A percentile compares a stretch with the other conserved stretches of the same genome.
phyloP scores from a whole-genome alignment of 2,329 filamentous ascomycete species.

The Penicillium expansum region DNA sequence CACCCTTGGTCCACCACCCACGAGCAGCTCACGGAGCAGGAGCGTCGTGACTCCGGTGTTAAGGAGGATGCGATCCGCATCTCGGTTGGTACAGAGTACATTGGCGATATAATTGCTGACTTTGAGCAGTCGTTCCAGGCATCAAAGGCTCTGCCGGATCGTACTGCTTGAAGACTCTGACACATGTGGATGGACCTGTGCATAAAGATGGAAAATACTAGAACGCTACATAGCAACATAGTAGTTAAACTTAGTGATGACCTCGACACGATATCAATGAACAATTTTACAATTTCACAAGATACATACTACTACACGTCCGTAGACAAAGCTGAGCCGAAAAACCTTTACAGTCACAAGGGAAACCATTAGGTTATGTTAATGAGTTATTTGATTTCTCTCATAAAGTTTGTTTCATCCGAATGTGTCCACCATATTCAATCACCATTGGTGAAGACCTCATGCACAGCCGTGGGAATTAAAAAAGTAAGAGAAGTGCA shows the following conservation, averaged over 20 bases:
- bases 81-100: slow-evolving; percentile 92
- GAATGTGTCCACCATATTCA: neutral
- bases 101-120: slow-evolving; percentile 94
- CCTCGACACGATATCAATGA: neutral
- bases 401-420: neutral
- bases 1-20: slow-evolving; percentile 96
- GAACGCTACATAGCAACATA: neutral
- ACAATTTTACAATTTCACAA: neutral
- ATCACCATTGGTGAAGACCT: neutral
- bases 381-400: neutral
- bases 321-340: neutral
- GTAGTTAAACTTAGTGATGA: neutral
- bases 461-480: neutral
- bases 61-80: slow-evolving; percentile 90
- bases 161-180: slow-evolving; percentile 8
- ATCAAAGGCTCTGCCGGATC: slow-evolving; percentile 41
- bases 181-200: slow-evolving; percentile 56
- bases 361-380: neutral
- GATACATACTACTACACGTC: neutral
- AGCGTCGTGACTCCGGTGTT: slow-evolving; percentile 76
- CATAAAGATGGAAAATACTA: neutral
- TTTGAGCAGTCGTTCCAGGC: slow-evolving; percentile 86
- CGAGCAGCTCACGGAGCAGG: slow-evolving; percentile 81
- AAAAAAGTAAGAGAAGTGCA: neutral
- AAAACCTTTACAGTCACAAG: neutral